These are phyloP conservation scores for Metschnikowia matae DNA, from an alignment of 805 yeast species.

Conservation along the genomic window DNA sequence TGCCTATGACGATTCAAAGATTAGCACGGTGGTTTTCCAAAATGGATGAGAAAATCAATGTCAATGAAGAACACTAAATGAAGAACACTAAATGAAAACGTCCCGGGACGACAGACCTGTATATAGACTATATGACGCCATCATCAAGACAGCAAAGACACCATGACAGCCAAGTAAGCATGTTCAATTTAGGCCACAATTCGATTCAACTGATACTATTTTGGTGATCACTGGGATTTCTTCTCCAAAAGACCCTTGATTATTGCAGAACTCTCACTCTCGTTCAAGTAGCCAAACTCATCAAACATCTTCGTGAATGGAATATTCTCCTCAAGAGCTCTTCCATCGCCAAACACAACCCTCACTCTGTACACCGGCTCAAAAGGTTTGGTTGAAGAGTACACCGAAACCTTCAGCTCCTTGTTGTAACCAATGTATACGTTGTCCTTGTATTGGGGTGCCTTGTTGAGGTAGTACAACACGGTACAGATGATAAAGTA, in stretches of 20 bases:
- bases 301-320: constrained; percentile 41
- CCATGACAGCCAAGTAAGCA: too few relatives aligned
- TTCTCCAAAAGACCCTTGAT: constrained; percentile 21
- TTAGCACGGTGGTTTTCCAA: constrained; percentile 32
- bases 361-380: constrained; percentile 44
- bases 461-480: constrained; percentile 31
- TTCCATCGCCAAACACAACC: constrained; percentile 26
- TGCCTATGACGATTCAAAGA: constrained; percentile 40
- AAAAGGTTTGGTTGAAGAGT: constrained; percentile 36
- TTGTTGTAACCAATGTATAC: constrained; percentile 43
- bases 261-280: constrained; percentile 26
- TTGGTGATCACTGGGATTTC: constrained; percentile 6
- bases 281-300: constrained; percentile 41
- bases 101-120: background rate
- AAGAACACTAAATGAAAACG: background rate
- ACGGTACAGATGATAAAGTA: constrained; percentile 37
- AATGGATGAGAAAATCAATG: constrained; percentile 34
- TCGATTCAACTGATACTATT: too few relatives aligned
- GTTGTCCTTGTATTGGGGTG: constrained; percentile 37
- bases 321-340: constrained; percentile 24
- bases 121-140: background rate
- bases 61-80: background rate
- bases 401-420: constrained; percentile 34
- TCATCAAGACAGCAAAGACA: background rate
- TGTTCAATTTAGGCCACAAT: too few relatives aligned